phyloP scores from a whole-genome alignment of 306 rosid species.

The Macrotyloma uniflorum region DNA sequence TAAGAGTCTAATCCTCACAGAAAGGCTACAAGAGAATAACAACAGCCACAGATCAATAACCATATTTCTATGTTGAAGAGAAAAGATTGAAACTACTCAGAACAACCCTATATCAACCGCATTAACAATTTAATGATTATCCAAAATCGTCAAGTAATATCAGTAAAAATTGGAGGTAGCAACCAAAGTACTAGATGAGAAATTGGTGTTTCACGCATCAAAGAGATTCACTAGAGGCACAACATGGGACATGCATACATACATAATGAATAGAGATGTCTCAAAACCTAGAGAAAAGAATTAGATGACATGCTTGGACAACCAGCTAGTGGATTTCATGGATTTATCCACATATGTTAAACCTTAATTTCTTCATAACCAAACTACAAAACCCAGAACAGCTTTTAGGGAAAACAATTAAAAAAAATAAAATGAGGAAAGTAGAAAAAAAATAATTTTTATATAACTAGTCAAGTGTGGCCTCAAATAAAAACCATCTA shows the following conservation, averaged over 20 bases:
- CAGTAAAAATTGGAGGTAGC: not conserved
- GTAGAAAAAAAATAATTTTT: not conserved
- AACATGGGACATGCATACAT: not conserved
- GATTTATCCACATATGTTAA: not conserved
- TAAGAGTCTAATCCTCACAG: slow-evolving; percentile 9
- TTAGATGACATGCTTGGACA: not conserved
- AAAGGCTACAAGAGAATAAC: slow-evolving; percentile 1
- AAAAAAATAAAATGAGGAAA: not conserved
- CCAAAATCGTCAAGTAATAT: slow-evolving; percentile 5
- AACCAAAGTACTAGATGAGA: not conserved
- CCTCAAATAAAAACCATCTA: not conserved
- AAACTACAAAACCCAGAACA: slow-evolving; percentile 12
- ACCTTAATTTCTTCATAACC: slow-evolving; percentile 11
- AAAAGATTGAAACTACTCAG: not conserved
- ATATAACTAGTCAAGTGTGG: not conserved
- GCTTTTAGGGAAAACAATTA: not conserved
- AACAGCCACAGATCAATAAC: slow-evolving; percentile 2
- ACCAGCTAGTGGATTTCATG: slow-evolving; percentile 3
- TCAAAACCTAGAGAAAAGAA: slow-evolving; percentile 3
- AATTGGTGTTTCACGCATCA: slow-evolving; percentile 17
- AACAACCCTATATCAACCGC: slow-evolving; percentile 20
- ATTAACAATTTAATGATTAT: slow-evolving; percentile 24
- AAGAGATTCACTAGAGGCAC: slow-evolving; percentile 17
- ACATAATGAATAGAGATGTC: not conserved
- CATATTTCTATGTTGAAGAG: not conserved